These are phyloP conservation scores for Ustilago shanxiensis DNA, from an alignment of 1,284 basidiomycete species.

Conservation along the genomic window DNA sequence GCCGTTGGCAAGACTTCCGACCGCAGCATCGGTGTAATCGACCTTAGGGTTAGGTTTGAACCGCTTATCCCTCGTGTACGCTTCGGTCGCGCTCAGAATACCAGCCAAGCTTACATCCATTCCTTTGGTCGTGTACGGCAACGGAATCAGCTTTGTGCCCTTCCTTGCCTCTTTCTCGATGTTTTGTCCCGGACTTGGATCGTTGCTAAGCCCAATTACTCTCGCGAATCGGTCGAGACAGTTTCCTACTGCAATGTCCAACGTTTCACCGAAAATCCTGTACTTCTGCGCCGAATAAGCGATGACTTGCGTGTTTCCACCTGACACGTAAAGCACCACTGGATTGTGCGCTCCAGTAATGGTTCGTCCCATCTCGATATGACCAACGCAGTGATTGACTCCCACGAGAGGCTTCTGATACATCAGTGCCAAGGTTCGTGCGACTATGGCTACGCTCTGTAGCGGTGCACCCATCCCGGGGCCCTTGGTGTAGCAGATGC, in stretches of 20 bases:
- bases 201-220: slow-evolving; percentile 94
- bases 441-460: slow-evolving; percentile 94
- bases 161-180: slow-evolving; percentile 95
- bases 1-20: slow-evolving; percentile 65
- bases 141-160: slow-evolving; percentile 79
- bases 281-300: slow-evolving; percentile 95
- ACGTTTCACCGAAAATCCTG: slow-evolving; percentile 97
- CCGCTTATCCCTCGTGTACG: slow-evolving; percentile 75
- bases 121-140: slow-evolving; percentile 97
- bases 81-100: slow-evolving; percentile 87
- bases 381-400: slow-evolving; percentile 97
- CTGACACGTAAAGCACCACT: slow-evolving; percentile 97
- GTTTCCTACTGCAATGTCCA: slow-evolving; percentile 99
- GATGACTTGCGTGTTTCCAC: slow-evolving; percentile 99
- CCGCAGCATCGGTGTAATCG: slow-evolving; percentile 24
- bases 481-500: slow-evolving; percentile 98
- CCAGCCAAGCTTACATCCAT: slow-evolving; percentile 98
- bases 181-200: slow-evolving; percentile 97
- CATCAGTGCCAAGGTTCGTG: slow-evolving; percentile 87
- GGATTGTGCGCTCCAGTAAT: slow-evolving; percentile 95
- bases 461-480: slow-evolving; percentile 99
- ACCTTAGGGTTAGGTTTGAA: slow-evolving; percentile 44
- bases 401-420: slow-evolving; percentile 93
- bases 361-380: slow-evolving; percentile 98
- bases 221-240: slow-evolving; percentile 97